Evolutionary conservation across 306 rosid species (phyloP).

Genomic region (Rosa multiflora): DNA sequence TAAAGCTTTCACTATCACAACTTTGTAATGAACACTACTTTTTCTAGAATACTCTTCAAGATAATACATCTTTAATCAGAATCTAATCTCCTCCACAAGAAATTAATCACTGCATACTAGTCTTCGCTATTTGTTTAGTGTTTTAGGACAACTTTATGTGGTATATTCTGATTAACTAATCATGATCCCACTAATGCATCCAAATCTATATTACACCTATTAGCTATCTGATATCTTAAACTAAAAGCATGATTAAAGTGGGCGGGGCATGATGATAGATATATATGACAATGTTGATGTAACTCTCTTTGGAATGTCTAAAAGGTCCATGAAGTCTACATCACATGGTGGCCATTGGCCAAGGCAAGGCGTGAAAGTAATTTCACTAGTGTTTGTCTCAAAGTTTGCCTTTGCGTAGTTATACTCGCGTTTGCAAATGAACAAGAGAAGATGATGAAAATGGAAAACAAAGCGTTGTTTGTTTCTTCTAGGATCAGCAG

Average conservation of each 20-base stretch:
- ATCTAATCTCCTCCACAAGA: conserved; percentile 34
- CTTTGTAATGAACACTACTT: not conserved
- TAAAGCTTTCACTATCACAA: conserved; percentile 12
- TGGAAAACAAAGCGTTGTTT: conserved; percentile 28
- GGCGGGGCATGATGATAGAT: conserved; percentile 23
- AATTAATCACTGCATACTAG: not conserved
- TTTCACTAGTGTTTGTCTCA: conserved; percentile 23
- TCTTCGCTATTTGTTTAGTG: conserved; percentile 18
- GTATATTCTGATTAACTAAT: conserved; percentile 18
- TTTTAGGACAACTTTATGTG: conserved; percentile 44
- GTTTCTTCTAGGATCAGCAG: conserved; percentile 13
- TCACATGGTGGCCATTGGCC: conserved; percentile 14
- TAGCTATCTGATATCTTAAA: conserved; percentile 23
- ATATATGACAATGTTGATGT: conserved; percentile 4
- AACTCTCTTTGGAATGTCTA: conserved; percentile 5
- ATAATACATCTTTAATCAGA: conserved; percentile 21
- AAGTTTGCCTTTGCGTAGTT: conserved; percentile 34
- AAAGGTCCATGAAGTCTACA: conserved; percentile 22
- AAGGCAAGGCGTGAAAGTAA: conserved; percentile 28
- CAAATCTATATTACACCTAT: conserved; percentile 13
- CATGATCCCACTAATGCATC: conserved; percentile 14
- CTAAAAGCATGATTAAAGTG: conserved; percentile 22
- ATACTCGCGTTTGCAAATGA: conserved; percentile 25
- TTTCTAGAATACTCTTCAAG: conserved; percentile 12
- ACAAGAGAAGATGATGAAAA: conserved; percentile 16